Evolutionary conservation across 140 eudicot species (phyloP).

Genomic region (Flaveria floridana): DNA sequence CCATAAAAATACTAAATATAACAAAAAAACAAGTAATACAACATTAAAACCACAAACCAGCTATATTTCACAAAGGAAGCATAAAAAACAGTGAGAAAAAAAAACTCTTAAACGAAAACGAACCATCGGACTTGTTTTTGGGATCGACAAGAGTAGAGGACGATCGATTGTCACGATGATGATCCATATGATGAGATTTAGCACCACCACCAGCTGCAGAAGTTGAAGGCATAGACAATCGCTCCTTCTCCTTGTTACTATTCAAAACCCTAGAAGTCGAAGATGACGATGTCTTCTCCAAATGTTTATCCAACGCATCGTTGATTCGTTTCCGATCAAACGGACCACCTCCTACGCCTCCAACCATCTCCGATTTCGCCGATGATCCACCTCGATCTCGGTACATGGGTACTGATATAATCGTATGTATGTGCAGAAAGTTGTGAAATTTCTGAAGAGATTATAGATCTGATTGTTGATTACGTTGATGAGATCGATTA

Average conservation of each 20-base stretch:
- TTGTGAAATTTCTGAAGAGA: neutral
- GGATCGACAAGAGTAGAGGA: constrained; percentile 38
- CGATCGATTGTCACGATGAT: constrained; percentile 51
- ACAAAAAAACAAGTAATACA: neutral
- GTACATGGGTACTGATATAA: constrained; percentile 24
- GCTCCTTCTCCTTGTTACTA: constrained; percentile 41
- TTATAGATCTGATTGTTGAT: constrained; percentile 17
- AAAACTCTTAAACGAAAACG: constrained; percentile 1
- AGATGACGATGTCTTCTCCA: constrained; percentile 46
- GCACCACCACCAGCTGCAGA: constrained; percentile 47
- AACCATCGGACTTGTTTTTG: constrained; percentile 69
- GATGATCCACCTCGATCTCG: constrained; percentile 44
- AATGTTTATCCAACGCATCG: constrained; percentile 48
- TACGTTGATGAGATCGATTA: constrained; percentile 8
- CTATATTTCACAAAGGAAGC: neutral
- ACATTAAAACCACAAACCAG: neutral
- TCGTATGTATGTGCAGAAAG: constrained; percentile 1
- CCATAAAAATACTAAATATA: neutral
- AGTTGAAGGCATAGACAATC: constrained; percentile 60
- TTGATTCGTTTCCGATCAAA: constrained; percentile 49
- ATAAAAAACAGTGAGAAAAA: neutral
- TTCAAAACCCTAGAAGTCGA: constrained; percentile 56
- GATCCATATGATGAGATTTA: constrained; percentile 41
- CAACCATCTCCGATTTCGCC: constrained; percentile 37
- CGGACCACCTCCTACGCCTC: constrained; percentile 34